These are phyloP conservation scores for Sugiyamaella qingdaonensis DNA, from an alignment of 805 yeast species.

Conservation along the genomic window DNA sequence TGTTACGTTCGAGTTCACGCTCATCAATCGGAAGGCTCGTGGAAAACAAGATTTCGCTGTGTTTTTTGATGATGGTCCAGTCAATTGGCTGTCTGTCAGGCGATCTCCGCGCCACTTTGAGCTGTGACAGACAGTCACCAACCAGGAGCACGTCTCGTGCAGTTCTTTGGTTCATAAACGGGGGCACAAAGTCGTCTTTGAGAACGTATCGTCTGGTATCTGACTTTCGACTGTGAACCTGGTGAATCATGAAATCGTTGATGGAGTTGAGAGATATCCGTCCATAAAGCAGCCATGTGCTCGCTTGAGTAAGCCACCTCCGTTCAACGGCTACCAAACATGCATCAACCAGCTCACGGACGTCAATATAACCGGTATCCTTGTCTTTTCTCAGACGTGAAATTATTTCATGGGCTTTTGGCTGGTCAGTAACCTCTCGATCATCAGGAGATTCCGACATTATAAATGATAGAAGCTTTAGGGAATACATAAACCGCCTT, in stretches of 20 bases:
- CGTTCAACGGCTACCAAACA: conserved; percentile 18
- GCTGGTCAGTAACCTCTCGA: conserved; percentile 1
- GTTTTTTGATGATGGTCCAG: not conserved
- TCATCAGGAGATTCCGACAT: conserved; percentile 5
- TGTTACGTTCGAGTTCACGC: conserved; percentile 4
- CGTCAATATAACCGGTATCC: conserved; percentile 14
- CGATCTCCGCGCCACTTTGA: not conserved
- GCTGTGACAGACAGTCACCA: conserved; percentile 14
- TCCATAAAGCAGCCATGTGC: conserved; percentile 23
- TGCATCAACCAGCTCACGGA: conserved; percentile 7
- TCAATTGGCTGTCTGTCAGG: not conserved
- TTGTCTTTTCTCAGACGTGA: conserved; percentile 12
- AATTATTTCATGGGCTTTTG: conserved; percentile 12
- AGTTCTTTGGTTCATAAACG: conserved; percentile 5
- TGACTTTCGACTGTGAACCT: not conserved
- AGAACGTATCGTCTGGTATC: conserved; percentile 8
- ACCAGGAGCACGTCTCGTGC: conserved; percentile 18
- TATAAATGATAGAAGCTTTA: conserved; percentile 12
- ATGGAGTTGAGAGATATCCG: conserved; percentile 11
- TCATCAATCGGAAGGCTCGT: conserved; percentile 11
- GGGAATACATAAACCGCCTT: conserved; percentile 15
- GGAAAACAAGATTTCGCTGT: conserved; percentile 5
- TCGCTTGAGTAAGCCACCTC: conserved; percentile 20
- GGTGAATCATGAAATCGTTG: conserved; percentile 19
- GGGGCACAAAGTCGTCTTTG: conserved; percentile 9